Conservation (phyloP, 352 stramenopile species). For the Globisporangium yorkense region DNA sequence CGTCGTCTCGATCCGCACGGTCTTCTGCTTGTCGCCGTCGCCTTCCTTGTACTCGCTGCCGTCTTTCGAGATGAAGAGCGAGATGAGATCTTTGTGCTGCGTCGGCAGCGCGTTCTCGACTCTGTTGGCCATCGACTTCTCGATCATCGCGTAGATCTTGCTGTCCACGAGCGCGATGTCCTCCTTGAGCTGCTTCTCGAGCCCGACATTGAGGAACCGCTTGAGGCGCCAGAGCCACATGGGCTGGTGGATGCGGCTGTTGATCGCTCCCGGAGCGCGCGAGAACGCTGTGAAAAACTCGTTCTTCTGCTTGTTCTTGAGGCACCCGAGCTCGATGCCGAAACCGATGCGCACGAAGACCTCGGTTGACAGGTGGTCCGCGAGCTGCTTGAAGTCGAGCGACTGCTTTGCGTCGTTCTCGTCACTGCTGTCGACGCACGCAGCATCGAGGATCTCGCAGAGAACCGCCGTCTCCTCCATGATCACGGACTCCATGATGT, state of each 20-base stretch:
- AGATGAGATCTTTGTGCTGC: slow-evolving; percentile 26
- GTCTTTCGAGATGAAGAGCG: slow-evolving; percentile 36
- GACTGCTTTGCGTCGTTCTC: background rate
- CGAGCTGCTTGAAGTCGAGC: slow-evolving; percentile 34
- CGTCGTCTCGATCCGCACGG: slow-evolving; percentile 11
- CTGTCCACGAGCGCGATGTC: slow-evolving; percentile 27
- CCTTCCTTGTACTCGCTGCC: slow-evolving; percentile 20
- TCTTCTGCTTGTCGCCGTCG: slow-evolving; percentile 7
- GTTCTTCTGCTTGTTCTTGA: slow-evolving; percentile 19
- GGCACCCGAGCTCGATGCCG: slow-evolving; percentile 37
- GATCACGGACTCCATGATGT: slow-evolving; percentile 40
- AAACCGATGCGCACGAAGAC: slow-evolving; percentile 71
- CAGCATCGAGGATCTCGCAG: slow-evolving; percentile 19
- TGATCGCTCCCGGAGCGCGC: slow-evolving; percentile 18
- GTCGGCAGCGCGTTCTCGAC: slow-evolving; percentile 3
- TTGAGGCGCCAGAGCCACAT: slow-evolving; percentile 38
- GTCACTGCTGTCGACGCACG: background rate
- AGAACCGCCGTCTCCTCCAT: slow-evolving; percentile 27
- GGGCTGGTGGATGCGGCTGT: slow-evolving; percentile 38
- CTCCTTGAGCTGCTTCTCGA: slow-evolving; percentile 29
- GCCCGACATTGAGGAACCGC: slow-evolving; percentile 18
- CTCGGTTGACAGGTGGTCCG: slow-evolving; percentile 52
- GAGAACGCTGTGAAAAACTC: slow-evolving; percentile 30
- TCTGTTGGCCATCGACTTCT: slow-evolving; percentile 28
- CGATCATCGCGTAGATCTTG: slow-evolving; percentile 41